Conservation (phyloP, 2,329 filamentous ascomycete species). For the Colletotrichum neosansevieriae region DNA sequence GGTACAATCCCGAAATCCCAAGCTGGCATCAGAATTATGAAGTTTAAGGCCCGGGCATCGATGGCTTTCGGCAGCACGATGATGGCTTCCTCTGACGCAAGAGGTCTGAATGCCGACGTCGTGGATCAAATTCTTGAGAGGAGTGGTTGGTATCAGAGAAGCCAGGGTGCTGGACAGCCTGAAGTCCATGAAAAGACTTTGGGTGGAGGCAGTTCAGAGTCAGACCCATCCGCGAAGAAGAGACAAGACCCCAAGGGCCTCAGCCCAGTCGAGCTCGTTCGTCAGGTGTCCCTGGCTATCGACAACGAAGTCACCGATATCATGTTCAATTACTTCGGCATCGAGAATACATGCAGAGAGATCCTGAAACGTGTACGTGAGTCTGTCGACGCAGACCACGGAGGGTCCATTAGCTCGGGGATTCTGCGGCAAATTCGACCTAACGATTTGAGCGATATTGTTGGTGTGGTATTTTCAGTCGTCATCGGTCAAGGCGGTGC, state of each 20-base stretch:
- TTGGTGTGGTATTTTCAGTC: conserved; percentile 14
- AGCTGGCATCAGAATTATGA: conserved; percentile 40
- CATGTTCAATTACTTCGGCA: conserved; percentile 10
- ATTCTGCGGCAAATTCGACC: neutral
- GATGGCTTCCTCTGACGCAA: neutral
- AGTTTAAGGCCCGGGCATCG: conserved; percentile 12
- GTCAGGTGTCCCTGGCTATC: conserved; percentile 4
- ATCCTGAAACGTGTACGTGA: conserved; percentile 11
- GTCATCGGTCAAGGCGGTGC: conserved; percentile 1
- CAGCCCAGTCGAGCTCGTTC: conserved; percentile 6
- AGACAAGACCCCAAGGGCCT: neutral
- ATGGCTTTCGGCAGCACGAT: neutral
- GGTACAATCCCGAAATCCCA: conserved; percentile 23
- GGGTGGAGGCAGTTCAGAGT: neutral
- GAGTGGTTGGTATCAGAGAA: neutral
- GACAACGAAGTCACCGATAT: conserved; percentile 11
- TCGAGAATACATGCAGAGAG: neutral
- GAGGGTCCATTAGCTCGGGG: neutral
- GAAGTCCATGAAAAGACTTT: neutral
- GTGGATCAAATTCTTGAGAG: conserved; percentile 16
- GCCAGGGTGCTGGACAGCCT: neutral
- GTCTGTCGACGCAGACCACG: neutral
- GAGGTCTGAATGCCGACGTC: conserved; percentile 16
- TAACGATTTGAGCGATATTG: conserved; percentile 6
- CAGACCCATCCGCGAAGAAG: conserved; percentile 1